Evolutionary conservation across 2,329 filamentous ascomycete species (phyloP).

Genomic region (Diaporthe vexans): DNA sequence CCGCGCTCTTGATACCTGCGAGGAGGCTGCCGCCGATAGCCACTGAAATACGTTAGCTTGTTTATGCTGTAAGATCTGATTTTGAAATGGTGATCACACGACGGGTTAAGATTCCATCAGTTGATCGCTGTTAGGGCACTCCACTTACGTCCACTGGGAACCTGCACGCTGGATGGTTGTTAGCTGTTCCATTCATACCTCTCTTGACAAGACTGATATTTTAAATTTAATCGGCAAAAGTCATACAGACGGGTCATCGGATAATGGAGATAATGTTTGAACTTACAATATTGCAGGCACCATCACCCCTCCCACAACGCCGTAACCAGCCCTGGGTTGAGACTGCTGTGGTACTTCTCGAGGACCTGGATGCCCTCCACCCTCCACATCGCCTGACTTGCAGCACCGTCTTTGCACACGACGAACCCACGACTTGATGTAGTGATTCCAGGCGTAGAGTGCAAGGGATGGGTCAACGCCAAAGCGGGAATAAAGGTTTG

Average conservation of each 20-base stretch:
- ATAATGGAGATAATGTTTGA: neutral
- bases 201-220: no score
- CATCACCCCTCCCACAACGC: conserved; percentile 1
- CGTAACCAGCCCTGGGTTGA: neutral
- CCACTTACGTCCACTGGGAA: conserved; percentile 2
- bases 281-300: conserved; percentile 10
- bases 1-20: conserved; percentile 3
- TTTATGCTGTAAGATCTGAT: neutral
- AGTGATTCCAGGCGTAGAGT: neutral
- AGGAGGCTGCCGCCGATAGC: conserved; percentile 12
- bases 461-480: neutral
- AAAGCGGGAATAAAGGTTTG: neutral
- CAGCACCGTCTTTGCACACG: neutral
- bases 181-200: neutral
- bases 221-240: no score
- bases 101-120: neutral
- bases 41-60: neutral
- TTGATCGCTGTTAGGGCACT: neutral
- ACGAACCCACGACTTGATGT: neutral
- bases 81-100: no score
- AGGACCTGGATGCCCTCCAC: neutral
- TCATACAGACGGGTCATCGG: no score
- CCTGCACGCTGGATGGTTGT: neutral
- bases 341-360: neutral
- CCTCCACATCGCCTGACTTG: neutral